Conservation (phyloP, 441 rosid species). For the Capsella rubella region DNA sequence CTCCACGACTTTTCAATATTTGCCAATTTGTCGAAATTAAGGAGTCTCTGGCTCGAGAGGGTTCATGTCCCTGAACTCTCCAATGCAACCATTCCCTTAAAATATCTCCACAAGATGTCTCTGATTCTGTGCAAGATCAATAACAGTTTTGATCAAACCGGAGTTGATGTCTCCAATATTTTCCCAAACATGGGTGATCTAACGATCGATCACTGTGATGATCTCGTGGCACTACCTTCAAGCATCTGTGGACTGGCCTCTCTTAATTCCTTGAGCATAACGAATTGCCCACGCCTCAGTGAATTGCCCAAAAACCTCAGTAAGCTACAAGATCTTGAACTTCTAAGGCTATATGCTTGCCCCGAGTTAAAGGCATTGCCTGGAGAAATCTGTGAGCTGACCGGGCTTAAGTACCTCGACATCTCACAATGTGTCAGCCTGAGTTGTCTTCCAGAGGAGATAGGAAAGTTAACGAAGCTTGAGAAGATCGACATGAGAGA, state of each 20-base stretch:
- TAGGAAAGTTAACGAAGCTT: constrained; percentile 57
- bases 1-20: constrained; percentile 63
- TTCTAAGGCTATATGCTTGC: constrained; percentile 79
- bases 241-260: constrained; percentile 58
- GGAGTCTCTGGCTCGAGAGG: constrained; percentile 88
- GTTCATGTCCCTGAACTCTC: constrained; percentile 61
- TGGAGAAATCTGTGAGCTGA: constrained; percentile 58
- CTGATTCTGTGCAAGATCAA: constrained; percentile 76
- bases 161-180: constrained; percentile 52
- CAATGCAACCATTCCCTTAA: constrained; percentile 53
- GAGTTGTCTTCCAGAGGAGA: constrained; percentile 62
- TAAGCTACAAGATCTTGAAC: constrained; percentile 54
- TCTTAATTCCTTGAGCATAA: constrained; percentile 69
- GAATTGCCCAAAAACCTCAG: constrained; percentile 63
- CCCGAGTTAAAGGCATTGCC: constrained; percentile 66
- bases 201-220: constrained; percentile 82
- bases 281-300: constrained; percentile 77
- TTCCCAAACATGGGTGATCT: constrained; percentile 74
- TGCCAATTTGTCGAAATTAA: constrained; percentile 55
- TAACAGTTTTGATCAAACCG: constrained; percentile 64
- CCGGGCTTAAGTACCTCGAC: constrained; percentile 65
- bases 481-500: constrained; percentile 96
- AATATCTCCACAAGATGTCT: constrained; percentile 64
- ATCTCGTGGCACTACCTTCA: constrained; percentile 63
- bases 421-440: constrained; percentile 76